Conservation (phyloP, 1,284 basidiomycete species). For the Fomes fomentarius region DNA sequence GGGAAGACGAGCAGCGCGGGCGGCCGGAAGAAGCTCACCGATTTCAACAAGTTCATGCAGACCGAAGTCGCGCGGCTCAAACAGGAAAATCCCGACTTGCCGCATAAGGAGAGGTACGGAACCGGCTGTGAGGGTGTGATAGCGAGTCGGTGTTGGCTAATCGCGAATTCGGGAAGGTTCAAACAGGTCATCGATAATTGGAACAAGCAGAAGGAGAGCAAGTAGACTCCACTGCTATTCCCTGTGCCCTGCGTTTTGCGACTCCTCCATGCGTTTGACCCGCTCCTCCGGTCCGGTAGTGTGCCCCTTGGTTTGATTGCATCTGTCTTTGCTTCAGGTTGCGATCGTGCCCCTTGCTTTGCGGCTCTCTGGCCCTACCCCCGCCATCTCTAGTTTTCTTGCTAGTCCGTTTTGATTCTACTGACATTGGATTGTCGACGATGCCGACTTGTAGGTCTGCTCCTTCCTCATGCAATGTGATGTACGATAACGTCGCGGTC, state of each 20-base stretch:
- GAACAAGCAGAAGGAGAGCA: slow-evolving; percentile 74
- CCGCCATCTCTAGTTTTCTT: background rate
- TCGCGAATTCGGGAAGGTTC: slow-evolving; percentile 50
- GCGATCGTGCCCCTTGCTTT: background rate
- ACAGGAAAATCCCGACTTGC: slow-evolving; percentile 67
- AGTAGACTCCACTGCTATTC: slow-evolving; percentile 39
- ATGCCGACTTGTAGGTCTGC: slow-evolving; percentile 2
- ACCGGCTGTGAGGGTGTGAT: slow-evolving; percentile 6
- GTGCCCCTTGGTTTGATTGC: background rate
- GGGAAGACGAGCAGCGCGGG: slow-evolving; percentile 42
- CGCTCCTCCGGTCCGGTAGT: background rate
- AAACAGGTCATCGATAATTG: slow-evolving; percentile 76
- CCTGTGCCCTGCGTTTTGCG: background rate
- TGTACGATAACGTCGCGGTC: slow-evolving; percentile 20
- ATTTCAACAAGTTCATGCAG: slow-evolving; percentile 83
- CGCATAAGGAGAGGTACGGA: slow-evolving; percentile 71
- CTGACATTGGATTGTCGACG: slow-evolving; percentile 14
- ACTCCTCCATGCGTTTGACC: background rate
- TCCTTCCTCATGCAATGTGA: background rate
- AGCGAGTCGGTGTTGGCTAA: background rate
- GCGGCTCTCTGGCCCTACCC: background rate
- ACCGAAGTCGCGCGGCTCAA: slow-evolving; percentile 75
- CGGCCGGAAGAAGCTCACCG: slow-evolving; percentile 58
- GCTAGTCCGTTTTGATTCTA: slow-evolving; percentile 1
- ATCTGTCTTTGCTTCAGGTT: background rate